Base-by-base conservation (phyloP, 768 basidiomycete species). In the Lyophyllum decastes region DNA sequence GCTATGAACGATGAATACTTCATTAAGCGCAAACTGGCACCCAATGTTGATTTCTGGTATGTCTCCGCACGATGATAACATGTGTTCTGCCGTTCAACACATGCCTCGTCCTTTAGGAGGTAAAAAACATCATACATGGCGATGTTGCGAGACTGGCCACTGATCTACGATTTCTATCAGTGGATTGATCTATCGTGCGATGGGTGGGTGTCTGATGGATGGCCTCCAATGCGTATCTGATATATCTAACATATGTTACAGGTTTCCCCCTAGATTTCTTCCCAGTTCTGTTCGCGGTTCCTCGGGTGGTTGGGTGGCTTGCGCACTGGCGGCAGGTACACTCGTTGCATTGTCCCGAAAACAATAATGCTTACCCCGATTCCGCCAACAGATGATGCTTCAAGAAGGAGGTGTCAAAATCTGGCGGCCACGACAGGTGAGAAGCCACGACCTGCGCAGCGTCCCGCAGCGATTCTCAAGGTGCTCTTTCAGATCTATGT, bases 211-310 rank as follows among this genome's bases (percentile, higher is more conserved):
- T 38, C 24, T 25, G 55, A 34, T 58, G 51, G 4, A 19, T 22
- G 25, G 14, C 25, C 48, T 41, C 22, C 33, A n/a, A 25, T 8
- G 14, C 24, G 34, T 16, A 58, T 52, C 40, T 54, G 41, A 54
- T 46, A 34, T 58, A 4, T 40, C 51, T 33, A 52, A 40, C 52
- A 62, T 34, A 58, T 34, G 58, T 61, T 27, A 43, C 60, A 91
- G 91, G 94, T 44, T 95, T 95, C 82, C 94, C 94, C 1, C 80
- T 91, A 62, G 94, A 96, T 74, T 95, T 91, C 72, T 95, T 95
- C 85, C 94, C 94, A 0, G 94, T 96, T 21, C 76, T 96, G 30
- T 96, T 96, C 67, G 93, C 88, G 19, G 93, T 96, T 2, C 94
- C 94, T 1, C 85, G 94, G 21, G 92, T 96, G 8, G 92, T 93